Evolutionary conservation across 352 stramenopile genomes (phyloP), one percentile per base, ranked within the genome.

Genomic region (Globisporangium paddicum): DNA sequence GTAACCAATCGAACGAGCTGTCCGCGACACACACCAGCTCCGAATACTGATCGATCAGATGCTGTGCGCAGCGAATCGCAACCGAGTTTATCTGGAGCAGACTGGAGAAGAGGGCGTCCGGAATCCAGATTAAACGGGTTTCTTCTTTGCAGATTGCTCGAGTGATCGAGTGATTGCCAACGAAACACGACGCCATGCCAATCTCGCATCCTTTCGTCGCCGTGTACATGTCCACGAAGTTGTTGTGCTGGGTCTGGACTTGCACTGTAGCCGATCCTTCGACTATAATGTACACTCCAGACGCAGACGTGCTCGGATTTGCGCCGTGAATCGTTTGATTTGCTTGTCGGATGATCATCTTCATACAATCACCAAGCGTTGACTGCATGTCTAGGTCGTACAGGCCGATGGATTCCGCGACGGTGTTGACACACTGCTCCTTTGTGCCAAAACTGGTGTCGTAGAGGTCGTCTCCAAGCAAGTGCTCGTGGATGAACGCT

Each of bases 1-100:
- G 86, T 16, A 93, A 63, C 74, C 81, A 91, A 54, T 95, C 82
- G 42, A 95, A 93, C 26, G 82, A 87, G 32, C 75, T 90, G 55
- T 95, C 86, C 1, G 79, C 69, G 26, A 89, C 53, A 38, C 79
- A 89, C 14, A 93, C 83, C 2, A 93, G 63, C 11, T 69, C 58
- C 25, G 77, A 89, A 61, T 90, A 93, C 55, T 93, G 86, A 10
- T 72, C 70, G 34, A 93, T 54, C 35, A 95, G 62, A 45, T 92
- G 83, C 4, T 61, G 64, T 2, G 85, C 80, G 45, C 76, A 89
- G 1, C 69, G 66, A 32, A 78, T 67, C 18, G 71, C 69, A n/a
- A 92, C 77, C 0, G 68, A 46, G 23, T 79, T 71, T 7, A 66
- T 76, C 26, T 87, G 73, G 23, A 90, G 58, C 30, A 91, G 49